Evolutionary conservation across 371 early-diverging fungal species (phyloP), one percentile per base, ranked within the genome.

Genomic region (Mortierella sp.): DNA sequence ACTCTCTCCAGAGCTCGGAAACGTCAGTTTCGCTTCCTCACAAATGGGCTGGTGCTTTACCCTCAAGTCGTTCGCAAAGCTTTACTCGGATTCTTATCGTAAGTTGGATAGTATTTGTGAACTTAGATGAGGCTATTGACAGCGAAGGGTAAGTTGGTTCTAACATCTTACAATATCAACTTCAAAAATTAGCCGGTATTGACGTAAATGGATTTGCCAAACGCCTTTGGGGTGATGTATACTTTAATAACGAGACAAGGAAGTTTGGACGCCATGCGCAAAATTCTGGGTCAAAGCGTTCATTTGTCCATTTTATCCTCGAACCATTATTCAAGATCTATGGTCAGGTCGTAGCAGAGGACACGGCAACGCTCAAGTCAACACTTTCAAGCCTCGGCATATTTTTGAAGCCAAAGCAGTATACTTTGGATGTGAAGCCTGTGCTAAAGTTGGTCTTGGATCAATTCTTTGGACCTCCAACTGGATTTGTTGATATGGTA

Each of bases 171-270:
- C 10, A 49, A 22, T 47, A 15, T 61, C 13, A 15, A 35, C 9
- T 54, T 22, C 63, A 37, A 32, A 34, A 23, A 54, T 34, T 68
- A 78, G 90, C 86, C 49, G 90, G 90, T 47, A 83, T 96, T 70
- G 93, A 94, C 65, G 78, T 88, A 8, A 87, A 91, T 26, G 94
- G 93, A n/a, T 95, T 99, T 75, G 93, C 96, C 3, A 87, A 89
- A 76, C 93, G 98, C 22, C 87, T 99, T 23, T 99, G 99, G 99
- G 99, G 99, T 42, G 96, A 99, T 78, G 89, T 98, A n/a, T 97
- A 92, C 82, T 97, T 91, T 83, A 93, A 97, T 74, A 78, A 90
- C 0, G 89, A 89, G 54, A 89, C 89, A 28, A 89, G 96, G 31
- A 88, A 89, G 9, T 99, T 99, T 86, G 88, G 91, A 47, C 91